Percentiles rank a stretch among this genome's conserved stretches.
phyloP scores from a whole-genome alignment of 768 basidiomycete species.

The Galerina marginata region DNA sequence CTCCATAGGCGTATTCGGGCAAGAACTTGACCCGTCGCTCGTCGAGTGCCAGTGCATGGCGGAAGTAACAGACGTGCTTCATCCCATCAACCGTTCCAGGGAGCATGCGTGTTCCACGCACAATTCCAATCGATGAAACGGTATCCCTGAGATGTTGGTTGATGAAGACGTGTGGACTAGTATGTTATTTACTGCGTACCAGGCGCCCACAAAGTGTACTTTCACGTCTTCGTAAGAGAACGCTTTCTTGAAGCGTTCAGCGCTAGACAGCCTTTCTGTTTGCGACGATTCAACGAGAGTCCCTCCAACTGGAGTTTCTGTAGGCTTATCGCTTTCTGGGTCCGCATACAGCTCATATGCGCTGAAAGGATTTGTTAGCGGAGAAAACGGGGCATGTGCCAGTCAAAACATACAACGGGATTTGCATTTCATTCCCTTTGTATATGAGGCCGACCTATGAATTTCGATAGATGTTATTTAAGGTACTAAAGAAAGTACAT shows the following conservation, averaged over 20 bases:
- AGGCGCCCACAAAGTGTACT: slow-evolving; percentile 51
- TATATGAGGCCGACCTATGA: slow-evolving; percentile 46
- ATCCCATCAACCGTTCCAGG: slow-evolving; percentile 35
- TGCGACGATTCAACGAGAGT: neutral
- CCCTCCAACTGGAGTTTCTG: slow-evolving; percentile 7
- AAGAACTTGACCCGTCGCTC: slow-evolving; percentile 53
- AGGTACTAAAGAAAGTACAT: too few relatives aligned
- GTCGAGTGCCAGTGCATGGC: slow-evolving; percentile 53
- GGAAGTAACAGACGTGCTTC: slow-evolving; percentile 45
- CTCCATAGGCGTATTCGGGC: slow-evolving; percentile 40
- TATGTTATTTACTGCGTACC: slow-evolving; percentile 29
- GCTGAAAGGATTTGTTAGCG: neutral
- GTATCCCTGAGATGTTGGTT: slow-evolving; percentile 42
- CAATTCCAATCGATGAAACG: slow-evolving; percentile 49
- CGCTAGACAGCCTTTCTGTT: neutral
- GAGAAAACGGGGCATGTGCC: neutral
- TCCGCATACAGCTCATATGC: slow-evolving; percentile 15
- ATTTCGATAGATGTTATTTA: neutral
- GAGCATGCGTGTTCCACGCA: slow-evolving; percentile 31
- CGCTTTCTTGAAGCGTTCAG: slow-evolving; percentile 21
- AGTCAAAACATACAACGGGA: slow-evolving; percentile 14
- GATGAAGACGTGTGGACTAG: neutral
- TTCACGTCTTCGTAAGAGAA: slow-evolving; percentile 31
- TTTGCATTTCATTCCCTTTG: slow-evolving; percentile 44
- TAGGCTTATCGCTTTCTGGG: neutral